Percentiles rank a stretch among this genome's conserved stretches.
Evolutionary conservation across 805 yeast species (phyloP).

Genomic region (Saturnispora halmiae): DNA sequence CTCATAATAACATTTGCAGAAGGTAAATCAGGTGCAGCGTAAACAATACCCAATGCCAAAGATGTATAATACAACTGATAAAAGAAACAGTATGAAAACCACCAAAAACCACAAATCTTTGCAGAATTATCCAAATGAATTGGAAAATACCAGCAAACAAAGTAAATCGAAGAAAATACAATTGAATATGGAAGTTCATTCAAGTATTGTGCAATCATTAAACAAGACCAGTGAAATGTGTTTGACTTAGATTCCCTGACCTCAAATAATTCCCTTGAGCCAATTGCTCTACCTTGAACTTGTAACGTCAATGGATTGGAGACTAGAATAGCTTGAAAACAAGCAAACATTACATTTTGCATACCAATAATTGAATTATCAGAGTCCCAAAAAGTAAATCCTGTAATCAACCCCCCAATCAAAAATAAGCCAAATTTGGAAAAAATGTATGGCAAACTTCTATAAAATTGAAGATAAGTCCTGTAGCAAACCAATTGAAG

Average conservation of each 20-base stretch:
- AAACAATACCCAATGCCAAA: slow-evolving; percentile 46
- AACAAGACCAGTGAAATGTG: slow-evolving; percentile 62
- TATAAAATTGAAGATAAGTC: slow-evolving; percentile 36
- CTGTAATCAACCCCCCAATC: slow-evolving; percentile 38
- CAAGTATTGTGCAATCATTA: slow-evolving; percentile 44
- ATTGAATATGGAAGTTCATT: slow-evolving; percentile 56
- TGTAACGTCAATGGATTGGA: slow-evolving; percentile 57
- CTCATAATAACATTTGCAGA: slow-evolving; percentile 56
- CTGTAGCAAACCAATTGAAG: slow-evolving; percentile 30
- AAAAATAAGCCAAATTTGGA: slow-evolving; percentile 36
- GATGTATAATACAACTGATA: slow-evolving; percentile 39
- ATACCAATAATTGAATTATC: slow-evolving; percentile 43
- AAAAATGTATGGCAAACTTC: slow-evolving; percentile 41
- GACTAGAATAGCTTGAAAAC: slow-evolving; percentile 45
- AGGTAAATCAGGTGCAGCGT: slow-evolving; percentile 56
- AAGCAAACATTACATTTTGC: slow-evolving; percentile 48
- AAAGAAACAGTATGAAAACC: slow-evolving; percentile 28
- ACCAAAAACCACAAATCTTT: slow-evolving; percentile 41
- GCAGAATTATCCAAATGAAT: slow-evolving; percentile 28
- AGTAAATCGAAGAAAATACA: slow-evolving; percentile 40
- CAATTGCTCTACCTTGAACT: slow-evolving; percentile 50
- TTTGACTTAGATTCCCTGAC: slow-evolving; percentile 64
- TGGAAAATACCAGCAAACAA: slow-evolving; percentile 32
- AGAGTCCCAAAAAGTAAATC: slow-evolving; percentile 56
- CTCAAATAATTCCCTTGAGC: slow-evolving; percentile 54